These are phyloP conservation scores for Zygoascus ofunaensis DNA, from an alignment of 805 yeast species.

Conservation along the genomic window DNA sequence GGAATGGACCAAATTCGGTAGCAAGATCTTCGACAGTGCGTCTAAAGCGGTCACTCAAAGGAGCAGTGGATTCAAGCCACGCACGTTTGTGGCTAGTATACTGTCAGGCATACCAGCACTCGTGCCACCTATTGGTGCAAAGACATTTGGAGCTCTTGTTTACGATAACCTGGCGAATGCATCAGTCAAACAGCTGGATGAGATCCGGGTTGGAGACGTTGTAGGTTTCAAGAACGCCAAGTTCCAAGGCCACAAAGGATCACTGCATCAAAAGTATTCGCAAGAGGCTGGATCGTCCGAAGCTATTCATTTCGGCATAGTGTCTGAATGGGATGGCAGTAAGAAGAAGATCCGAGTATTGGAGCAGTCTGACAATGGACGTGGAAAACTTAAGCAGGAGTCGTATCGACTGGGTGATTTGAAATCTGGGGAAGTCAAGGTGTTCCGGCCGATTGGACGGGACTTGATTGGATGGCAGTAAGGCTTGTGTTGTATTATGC, in stretches of 20 bases:
- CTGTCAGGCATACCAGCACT: slow-evolving; percentile 34
- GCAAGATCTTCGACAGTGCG: slow-evolving; percentile 40
- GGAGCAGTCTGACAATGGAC: slow-evolving; percentile 19
- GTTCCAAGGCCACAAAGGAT: slow-evolving; percentile 55
- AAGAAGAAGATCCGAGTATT: slow-evolving; percentile 39
- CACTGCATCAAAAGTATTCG: slow-evolving; percentile 46
- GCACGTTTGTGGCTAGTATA: slow-evolving; percentile 26
- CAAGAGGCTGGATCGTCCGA: slow-evolving; percentile 51
- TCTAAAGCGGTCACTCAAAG: slow-evolving; percentile 7
- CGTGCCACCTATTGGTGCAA: slow-evolving; percentile 51
- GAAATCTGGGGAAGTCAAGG: slow-evolving; percentile 68
- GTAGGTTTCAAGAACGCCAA: slow-evolving; percentile 65
- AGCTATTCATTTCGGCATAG: slow-evolving; percentile 48
- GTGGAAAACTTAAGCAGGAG: slow-evolving; percentile 41
- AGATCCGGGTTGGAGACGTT: slow-evolving; percentile 76
- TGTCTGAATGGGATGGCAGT: slow-evolving; percentile 62
- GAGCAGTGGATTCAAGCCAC: slow-evolving; percentile 6
- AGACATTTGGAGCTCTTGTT: slow-evolving; percentile 65
- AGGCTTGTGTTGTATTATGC: neutral
- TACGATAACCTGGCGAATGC: slow-evolving; percentile 48
- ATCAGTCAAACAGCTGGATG: slow-evolving; percentile 44
- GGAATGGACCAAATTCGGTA: slow-evolving; percentile 45
- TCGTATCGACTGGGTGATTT: slow-evolving; percentile 63
- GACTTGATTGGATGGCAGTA: slow-evolving; percentile 60
- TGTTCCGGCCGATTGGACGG: slow-evolving; percentile 71